Evolutionary conservation across 2,329 filamentous ascomycete species (phyloP).

Genomic region (Cladosporium phlei): DNA sequence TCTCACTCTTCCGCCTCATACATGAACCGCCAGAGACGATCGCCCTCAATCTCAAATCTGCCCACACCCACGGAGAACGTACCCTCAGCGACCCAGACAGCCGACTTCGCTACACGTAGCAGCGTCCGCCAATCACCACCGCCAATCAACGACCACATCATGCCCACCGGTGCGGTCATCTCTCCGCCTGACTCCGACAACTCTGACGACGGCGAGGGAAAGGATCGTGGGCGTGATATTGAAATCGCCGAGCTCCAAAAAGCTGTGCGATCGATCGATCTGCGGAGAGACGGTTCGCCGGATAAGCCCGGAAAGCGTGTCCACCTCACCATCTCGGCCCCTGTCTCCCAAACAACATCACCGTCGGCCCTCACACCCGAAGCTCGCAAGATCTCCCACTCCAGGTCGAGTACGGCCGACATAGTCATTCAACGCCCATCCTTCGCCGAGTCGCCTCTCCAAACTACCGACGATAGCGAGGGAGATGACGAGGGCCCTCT

Average conservation of each 20-base stretch:
- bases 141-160: conserved; percentile 69
- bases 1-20: conserved; percentile 58
- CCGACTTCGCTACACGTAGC: conserved; percentile 41
- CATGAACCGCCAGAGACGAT: conserved; percentile 57
- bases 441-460: conserved; percentile 41
- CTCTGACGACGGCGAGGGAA: conserved; percentile 68
- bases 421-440: conserved; percentile 45
- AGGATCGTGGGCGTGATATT: conserved; percentile 35
- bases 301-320: conserved; percentile 30
- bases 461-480: conserved; percentile 48
- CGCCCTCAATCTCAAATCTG: conserved; percentile 46
- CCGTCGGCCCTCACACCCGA: conserved; percentile 47
- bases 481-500: conserved; percentile 43
- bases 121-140: conserved; percentile 78
- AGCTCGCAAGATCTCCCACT: conserved; percentile 58
- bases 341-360: conserved; percentile 30
- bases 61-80: conserved; percentile 28
- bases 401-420: conserved; percentile 53
- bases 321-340: conserved; percentile 28
- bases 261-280: conserved; percentile 74
- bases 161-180: conserved; percentile 79
- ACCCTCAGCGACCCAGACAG: conserved; percentile 15
- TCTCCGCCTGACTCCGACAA: conserved; percentile 86
- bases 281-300: conserved; percentile 58
- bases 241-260: conserved; percentile 64